Conservation (phyloP, 2,329 filamentous ascomycete species). For the Fusarium phyllophilum region DNA sequence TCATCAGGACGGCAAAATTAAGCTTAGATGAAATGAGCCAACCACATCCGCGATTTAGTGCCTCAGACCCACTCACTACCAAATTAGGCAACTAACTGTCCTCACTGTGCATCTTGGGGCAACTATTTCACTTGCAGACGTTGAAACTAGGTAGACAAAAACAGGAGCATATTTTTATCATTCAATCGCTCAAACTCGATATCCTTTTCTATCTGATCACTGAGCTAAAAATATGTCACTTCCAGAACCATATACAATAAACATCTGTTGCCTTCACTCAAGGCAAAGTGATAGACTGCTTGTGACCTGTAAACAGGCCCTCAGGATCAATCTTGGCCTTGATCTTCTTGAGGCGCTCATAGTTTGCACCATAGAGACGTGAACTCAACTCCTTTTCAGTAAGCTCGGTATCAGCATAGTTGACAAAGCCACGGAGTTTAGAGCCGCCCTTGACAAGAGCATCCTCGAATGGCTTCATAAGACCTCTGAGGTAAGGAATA, state of each 20-base stretch:
- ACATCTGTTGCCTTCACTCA: background rate
- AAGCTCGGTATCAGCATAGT: constrained; percentile 42
- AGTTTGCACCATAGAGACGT: constrained; percentile 38
- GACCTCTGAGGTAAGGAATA: constrained; percentile 29
- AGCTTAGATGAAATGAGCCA: background rate
- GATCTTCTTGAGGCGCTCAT: constrained; percentile 32
- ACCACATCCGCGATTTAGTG: rapidly evolving
- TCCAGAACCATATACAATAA: background rate
- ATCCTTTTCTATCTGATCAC: rapidly evolving
- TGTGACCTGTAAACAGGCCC: constrained; percentile 35
- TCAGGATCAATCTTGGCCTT: constrained; percentile 36
- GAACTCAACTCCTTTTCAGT: constrained; percentile 39
- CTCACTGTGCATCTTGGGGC: rapidly evolving
- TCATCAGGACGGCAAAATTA: background rate
- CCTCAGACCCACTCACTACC: too few species aligned
- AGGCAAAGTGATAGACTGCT: constrained; percentile 35
- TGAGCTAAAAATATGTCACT: rapidly evolving
- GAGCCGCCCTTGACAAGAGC: constrained; percentile 29
- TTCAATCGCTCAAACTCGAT: background rate
- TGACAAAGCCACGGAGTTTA: constrained; percentile 39
- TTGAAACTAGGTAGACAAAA: too few species aligned
- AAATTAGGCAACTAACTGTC: background rate
- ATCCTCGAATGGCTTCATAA: constrained; percentile 40
- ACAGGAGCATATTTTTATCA: background rate
- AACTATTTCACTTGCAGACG: too few species aligned